These are phyloP conservation scores for Firmiana major DNA, from an alignment of 345 rosid genomes.

Conservation along the genomic window DNA sequence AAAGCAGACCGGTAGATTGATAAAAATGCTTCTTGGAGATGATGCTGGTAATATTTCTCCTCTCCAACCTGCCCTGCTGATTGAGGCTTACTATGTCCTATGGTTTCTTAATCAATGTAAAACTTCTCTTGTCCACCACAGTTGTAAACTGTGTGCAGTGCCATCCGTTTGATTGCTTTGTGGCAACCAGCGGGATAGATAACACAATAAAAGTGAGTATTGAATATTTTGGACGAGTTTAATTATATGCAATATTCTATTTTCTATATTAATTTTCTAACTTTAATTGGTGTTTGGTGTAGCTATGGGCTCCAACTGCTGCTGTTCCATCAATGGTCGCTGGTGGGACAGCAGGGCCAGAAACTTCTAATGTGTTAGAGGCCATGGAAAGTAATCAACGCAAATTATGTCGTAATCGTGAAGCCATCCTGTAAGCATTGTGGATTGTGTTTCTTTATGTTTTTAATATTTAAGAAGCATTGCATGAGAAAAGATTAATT, in stretches of 20 bases:
- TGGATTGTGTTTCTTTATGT: background rate
- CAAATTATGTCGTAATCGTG: slow-evolving; percentile 56
- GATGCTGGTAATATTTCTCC: slow-evolving; percentile 58
- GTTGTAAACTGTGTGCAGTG: slow-evolving; percentile 96
- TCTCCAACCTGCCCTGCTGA: background rate
- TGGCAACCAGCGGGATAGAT: slow-evolving; percentile 98
- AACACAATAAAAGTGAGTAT: slow-evolving; percentile 72
- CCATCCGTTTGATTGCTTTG: slow-evolving; percentile 88
- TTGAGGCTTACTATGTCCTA: background rate
- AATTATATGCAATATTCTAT: background rate
- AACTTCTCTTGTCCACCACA: slow-evolving; percentile 29
- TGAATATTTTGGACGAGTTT: slow-evolving; percentile 11
- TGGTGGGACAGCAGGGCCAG: slow-evolving; percentile 82
- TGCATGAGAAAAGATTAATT: background rate
- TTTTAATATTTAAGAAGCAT: background rate
- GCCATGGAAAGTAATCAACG: slow-evolving; percentile 78
- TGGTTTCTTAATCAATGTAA: slow-evolving; percentile 17
- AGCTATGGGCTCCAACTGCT: slow-evolving; percentile 88
- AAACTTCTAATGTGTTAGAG: slow-evolving; percentile 56
- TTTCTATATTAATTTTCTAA: slow-evolving; percentile 3
- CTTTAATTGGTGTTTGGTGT: slow-evolving; percentile 3
- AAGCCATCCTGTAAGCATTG: slow-evolving; percentile 65
- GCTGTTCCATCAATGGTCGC: slow-evolving; percentile 65
- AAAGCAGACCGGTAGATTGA: slow-evolving; percentile 79
- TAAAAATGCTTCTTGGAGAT: slow-evolving; percentile 88